Percentiles rank a stretch among this genome's conserved stretches.
These are phyloP conservation scores for Phytophthora idaei DNA, from an alignment of 352 stramenopile genomes.

Conservation along the genomic window DNA sequence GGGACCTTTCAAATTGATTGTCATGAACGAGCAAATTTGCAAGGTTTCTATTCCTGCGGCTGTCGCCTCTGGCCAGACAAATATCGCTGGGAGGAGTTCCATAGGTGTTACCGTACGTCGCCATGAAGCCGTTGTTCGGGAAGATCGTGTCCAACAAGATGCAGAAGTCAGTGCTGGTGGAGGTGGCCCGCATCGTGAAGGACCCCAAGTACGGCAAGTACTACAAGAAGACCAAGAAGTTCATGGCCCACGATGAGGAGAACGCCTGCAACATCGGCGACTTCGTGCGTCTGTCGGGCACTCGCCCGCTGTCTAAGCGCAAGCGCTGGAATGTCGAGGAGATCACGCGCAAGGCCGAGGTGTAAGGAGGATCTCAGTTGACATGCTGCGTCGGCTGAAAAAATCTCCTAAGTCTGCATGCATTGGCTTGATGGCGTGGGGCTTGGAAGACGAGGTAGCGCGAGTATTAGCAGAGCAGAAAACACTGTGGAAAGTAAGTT, in stretches of 20 bases:
- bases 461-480: constrained; percentile 33
- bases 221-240: constrained; percentile 96
- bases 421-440: background rate
- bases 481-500: constrained; percentile 57
- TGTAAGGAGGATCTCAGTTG: constrained; percentile 48
- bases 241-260: constrained; percentile 97
- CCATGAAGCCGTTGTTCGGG: constrained; percentile 93
- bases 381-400: constrained; percentile 4
- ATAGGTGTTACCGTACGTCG: constrained; percentile 3
- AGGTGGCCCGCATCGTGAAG: constrained; percentile 94
- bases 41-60: constrained; percentile 6
- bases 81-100: constrained; percentile 12
- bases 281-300: constrained; percentile 78
- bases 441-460: constrained; percentile 2
- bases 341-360: constrained; percentile 87
- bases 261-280: constrained; percentile 93
- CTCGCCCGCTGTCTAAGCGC: constrained; percentile 84
- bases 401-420: background rate
- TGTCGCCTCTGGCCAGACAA: constrained; percentile 33
- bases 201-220: constrained; percentile 95
- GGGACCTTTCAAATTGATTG: background rate
- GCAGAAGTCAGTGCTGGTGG: constrained; percentile 96
- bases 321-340: constrained; percentile 91
- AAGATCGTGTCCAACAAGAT: constrained; percentile 97
- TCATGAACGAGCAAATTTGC: background rate